These are phyloP conservation scores for Kuraishia borneana DNA, from an alignment of 805 yeast genomes.

Conservation along the genomic window DNA sequence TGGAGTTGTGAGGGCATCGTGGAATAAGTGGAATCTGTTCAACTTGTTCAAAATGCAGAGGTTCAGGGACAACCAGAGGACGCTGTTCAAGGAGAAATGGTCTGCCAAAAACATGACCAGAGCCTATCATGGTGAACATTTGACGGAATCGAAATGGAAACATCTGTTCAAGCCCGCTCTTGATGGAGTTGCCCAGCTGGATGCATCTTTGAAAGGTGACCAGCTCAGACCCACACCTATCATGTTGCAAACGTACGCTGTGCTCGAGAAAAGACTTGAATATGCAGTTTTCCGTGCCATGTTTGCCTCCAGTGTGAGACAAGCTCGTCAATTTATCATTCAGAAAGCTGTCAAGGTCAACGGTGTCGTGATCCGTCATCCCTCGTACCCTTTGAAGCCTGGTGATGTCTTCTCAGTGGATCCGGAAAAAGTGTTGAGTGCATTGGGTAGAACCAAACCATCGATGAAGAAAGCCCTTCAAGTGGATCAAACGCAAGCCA, in stretches of 20 bases:
- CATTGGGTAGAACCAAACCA: slow-evolving; percentile 82
- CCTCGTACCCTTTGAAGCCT: slow-evolving; percentile 63
- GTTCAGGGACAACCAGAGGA: slow-evolving; percentile 40
- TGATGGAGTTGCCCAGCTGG: slow-evolving; percentile 82
- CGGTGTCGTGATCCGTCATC: slow-evolving; percentile 68
- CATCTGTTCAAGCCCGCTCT: slow-evolving; percentile 56
- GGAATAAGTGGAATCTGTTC: slow-evolving; percentile 86
- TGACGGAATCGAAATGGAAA: slow-evolving; percentile 79
- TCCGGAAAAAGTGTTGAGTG: slow-evolving; percentile 77
- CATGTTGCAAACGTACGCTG: slow-evolving; percentile 80
- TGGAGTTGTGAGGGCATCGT: slow-evolving; percentile 74
- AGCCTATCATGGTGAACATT: slow-evolving; percentile 90
- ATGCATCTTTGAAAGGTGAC: slow-evolving; percentile 61
- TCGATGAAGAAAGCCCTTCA: slow-evolving; percentile 53
- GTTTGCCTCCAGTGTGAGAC: slow-evolving; percentile 90
- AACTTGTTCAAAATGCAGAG: slow-evolving; percentile 70
- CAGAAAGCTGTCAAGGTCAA: slow-evolving; percentile 80
- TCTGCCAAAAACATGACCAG: slow-evolving; percentile 83
- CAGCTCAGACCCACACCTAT: slow-evolving; percentile 60
- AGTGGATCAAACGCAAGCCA: slow-evolving; percentile 61
- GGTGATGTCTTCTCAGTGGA: slow-evolving; percentile 84
- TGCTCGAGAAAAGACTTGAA: slow-evolving; percentile 80
- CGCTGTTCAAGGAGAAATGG: slow-evolving; percentile 91
- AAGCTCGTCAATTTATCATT: slow-evolving; percentile 80
- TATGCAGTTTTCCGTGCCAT: slow-evolving; percentile 82